Conservation (phyloP, 2,329 filamentous ascomycete genomes). For the Mariannaea sp. region DNA sequence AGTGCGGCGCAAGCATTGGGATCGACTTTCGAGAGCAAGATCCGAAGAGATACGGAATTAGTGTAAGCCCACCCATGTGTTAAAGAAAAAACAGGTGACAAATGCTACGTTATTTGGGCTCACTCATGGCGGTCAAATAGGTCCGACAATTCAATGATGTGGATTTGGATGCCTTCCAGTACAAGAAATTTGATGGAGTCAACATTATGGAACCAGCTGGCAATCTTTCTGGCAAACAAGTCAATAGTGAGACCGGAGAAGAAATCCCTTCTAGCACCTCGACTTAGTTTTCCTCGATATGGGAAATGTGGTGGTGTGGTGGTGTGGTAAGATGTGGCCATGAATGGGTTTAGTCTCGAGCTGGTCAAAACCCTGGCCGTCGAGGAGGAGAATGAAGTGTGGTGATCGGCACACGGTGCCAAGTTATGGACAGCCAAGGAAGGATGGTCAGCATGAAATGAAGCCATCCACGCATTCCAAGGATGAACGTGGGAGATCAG, state of each 20-base stretch:
- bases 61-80: too few species aligned
- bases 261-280: constrained; percentile 7
- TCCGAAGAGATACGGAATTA: constrained; percentile 48
- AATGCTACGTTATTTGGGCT: too few species aligned
- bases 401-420: constrained; percentile 10
- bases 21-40: constrained; percentile 49
- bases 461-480: constrained; percentile 38
- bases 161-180: constrained; percentile 46
- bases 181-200: constrained; percentile 45
- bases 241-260: constrained; percentile 17
- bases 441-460: too few species aligned
- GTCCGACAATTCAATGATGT: constrained; percentile 49
- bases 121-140: constrained; percentile 36
- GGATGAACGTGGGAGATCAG: constrained; percentile 7
- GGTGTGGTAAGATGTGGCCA: constrained; percentile 3
- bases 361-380: constrained; percentile 3
- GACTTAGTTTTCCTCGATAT: background rate
- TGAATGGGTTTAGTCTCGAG: background rate
- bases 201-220: constrained; percentile 40
- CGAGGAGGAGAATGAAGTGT: constrained; percentile 15
- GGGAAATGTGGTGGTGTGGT: background rate
- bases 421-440: constrained; percentile 11
- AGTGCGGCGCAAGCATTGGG: constrained; percentile 52
- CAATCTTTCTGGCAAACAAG: constrained; percentile 45
- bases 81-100: too few species aligned